Percentiles rank a stretch among this genome's conserved stretches.
phyloP scores from a whole-genome alignment of 805 yeast genomes.

The Candida bentonensis region DNA sequence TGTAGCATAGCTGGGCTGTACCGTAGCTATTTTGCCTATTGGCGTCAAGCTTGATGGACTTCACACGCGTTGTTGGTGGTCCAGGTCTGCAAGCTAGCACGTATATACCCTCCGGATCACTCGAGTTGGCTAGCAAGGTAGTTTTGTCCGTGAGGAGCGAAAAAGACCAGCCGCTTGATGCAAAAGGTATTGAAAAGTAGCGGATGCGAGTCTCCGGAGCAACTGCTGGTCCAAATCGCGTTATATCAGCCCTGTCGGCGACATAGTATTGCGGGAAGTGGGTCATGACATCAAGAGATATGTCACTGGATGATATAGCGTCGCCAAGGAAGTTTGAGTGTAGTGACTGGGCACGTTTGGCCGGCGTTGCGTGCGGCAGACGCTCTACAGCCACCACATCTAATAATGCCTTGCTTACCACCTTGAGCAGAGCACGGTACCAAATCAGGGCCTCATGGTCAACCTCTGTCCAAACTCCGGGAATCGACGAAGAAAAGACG shows the following conservation, averaged over 20 bases:
- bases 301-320: not conserved
- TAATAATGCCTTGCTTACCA: constrained; percentile 41
- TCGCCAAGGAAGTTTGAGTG: not conserved
- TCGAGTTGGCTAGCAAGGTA: not conserved
- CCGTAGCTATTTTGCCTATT: not conserved
- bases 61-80: not conserved
- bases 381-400: constrained; percentile 28
- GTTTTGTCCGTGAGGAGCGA: not conserved
- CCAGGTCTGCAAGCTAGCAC: not conserved
- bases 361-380: not conserved
- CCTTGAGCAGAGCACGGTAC: constrained; percentile 72
- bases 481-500: constrained; percentile 70
- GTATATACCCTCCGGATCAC: not conserved
- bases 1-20: not conserved
- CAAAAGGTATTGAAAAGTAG: not conserved
- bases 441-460: constrained; percentile 90
- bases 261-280: not conserved
- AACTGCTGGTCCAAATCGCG: not conserved
- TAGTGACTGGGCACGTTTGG: not conserved
- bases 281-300: not conserved
- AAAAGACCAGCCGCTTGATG: not conserved
- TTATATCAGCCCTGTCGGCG: not conserved
- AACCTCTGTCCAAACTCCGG: constrained; percentile 80
- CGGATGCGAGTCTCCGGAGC: not conserved
- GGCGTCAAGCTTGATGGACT: not conserved